These are phyloP conservation scores for Conticribra guillardii DNA, from an alignment of 108 stramenopile species.

Conservation along the genomic window DNA sequence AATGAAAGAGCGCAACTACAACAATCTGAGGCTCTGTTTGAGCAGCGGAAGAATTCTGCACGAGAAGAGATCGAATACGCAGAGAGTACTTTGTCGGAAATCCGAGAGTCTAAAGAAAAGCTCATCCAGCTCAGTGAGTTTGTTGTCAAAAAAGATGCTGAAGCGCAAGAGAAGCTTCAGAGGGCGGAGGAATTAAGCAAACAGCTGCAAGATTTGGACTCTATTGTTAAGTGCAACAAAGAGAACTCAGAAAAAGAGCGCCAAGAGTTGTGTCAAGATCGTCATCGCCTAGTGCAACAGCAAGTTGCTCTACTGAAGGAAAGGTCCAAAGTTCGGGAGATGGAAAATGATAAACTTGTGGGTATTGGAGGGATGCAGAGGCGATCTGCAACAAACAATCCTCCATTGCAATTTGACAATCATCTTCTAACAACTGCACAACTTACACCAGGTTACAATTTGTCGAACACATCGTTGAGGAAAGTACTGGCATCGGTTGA, in stretches of 20 bases:
- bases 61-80: constrained; percentile 28
- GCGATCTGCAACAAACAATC: background rate
- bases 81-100: constrained; percentile 10
- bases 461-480: background rate
- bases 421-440: too few species aligned
- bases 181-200: constrained; percentile 15
- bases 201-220: constrained; percentile 12
- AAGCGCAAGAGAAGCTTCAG: constrained; percentile 32
- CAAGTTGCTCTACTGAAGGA: constrained; percentile 38
- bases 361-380: too few species aligned
- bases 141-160: constrained; percentile 27
- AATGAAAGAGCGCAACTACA: constrained; percentile 21
- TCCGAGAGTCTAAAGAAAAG: constrained; percentile 16
- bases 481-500: background rate
- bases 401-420: too few species aligned
- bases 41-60: constrained; percentile 42
- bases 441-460: too few species aligned
- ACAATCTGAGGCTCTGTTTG: constrained; percentile 37
- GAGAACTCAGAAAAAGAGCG: constrained; percentile 12
- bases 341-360: background rate
- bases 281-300: constrained; percentile 18
- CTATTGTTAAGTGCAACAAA: background rate
- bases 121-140: constrained; percentile 33
- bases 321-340: constrained; percentile 16
- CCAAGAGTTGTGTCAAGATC: constrained; percentile 14